Evolutionary conservation across 108 stramenopile genomes (phyloP).

Genomic region (Pseudonitzschia multistriata): DNA sequence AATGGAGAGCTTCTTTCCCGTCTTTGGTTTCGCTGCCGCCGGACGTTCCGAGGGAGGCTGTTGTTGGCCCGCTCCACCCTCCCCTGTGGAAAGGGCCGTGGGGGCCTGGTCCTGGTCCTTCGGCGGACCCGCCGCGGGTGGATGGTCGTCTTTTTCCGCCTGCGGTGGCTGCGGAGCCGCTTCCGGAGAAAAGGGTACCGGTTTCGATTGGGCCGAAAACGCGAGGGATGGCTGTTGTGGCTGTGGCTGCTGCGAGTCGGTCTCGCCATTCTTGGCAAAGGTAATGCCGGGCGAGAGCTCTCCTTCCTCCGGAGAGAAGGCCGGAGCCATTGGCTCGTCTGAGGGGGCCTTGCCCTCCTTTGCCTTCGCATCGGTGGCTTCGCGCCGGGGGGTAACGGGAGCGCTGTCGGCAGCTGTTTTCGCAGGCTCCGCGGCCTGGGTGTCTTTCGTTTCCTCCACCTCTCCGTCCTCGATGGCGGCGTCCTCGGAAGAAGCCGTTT

Average conservation of each 20-base stretch:
- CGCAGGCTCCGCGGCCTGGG: neutral
- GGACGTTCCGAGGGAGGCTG: neutral
- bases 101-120: too few relatives aligned
- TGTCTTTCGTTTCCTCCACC: neutral
- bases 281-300: conserved; percentile 23
- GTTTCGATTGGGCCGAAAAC: too few relatives aligned
- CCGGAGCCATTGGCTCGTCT: neutral
- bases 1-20: conserved; percentile 5
- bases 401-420: neutral
- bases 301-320: conserved; percentile 22
- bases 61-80: neutral
- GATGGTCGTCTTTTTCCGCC: too few relatives aligned
- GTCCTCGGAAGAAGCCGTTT: neutral
- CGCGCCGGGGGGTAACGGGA: too few relatives aligned
- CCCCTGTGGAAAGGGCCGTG: neutral
- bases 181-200: too few relatives aligned
- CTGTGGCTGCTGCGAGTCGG: neutral
- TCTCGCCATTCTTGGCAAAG: neutral
- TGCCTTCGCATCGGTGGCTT: too few relatives aligned
- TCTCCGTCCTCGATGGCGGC: neutral
- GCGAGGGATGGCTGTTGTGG: neutral
- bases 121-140: too few relatives aligned
- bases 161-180: too few relatives aligned
- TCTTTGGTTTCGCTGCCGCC: conserved; percentile 7
- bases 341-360: too few relatives aligned